Evolutionary conservation across 116 monocot genomes (phyloP).

Genomic region (Posidonia oceanica): DNA sequence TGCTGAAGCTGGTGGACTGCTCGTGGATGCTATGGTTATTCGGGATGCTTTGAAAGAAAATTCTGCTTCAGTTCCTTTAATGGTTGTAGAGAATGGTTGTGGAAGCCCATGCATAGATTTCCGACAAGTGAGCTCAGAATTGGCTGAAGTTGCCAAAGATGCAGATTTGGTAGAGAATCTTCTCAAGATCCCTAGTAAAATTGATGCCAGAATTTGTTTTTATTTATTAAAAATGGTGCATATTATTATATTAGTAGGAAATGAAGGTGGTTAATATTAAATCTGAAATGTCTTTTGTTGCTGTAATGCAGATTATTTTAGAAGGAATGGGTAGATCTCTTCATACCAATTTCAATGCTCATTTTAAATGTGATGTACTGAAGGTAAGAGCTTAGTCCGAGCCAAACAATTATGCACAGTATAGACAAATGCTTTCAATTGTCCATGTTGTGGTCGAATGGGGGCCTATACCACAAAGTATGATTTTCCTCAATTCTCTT

Average conservation of each 20-base stretch:
- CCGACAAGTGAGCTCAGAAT: slow-evolving; percentile 93
- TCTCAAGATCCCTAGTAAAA: not conserved
- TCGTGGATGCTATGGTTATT: slow-evolving; percentile 85
- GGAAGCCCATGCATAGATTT: slow-evolving; percentile 92
- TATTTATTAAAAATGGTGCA: too few relatives aligned
- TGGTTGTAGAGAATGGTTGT: slow-evolving; percentile 94
- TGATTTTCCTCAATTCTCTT: too few relatives aligned
- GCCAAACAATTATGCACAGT: not conserved
- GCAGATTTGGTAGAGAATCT: slow-evolving; percentile 62
- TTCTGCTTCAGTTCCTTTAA: slow-evolving; percentile 54
- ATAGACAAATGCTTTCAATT: not conserved
- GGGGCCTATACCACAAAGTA: too few relatives aligned
- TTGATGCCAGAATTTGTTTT: too few relatives aligned
- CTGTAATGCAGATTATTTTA: slow-evolving; percentile 50
- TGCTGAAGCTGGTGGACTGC: slow-evolving; percentile 91
- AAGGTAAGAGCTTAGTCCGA: slow-evolving; percentile 35
- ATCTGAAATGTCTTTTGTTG: too few relatives aligned
- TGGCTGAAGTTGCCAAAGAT: slow-evolving; percentile 83
- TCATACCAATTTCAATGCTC: slow-evolving; percentile 91
- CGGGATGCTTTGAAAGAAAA: slow-evolving; percentile 35
- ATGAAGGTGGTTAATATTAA: too few relatives aligned
- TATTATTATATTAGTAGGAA: too few relatives aligned
- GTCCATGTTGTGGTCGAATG: not conserved
- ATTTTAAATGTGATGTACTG: slow-evolving; percentile 82
- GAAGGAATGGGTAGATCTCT: slow-evolving; percentile 98